Percentiles rank a stretch among this genome's conserved stretches.
Conservation (phyloP, 495 filamentous ascomycete genomes). For the Podospora anserina region DNA sequence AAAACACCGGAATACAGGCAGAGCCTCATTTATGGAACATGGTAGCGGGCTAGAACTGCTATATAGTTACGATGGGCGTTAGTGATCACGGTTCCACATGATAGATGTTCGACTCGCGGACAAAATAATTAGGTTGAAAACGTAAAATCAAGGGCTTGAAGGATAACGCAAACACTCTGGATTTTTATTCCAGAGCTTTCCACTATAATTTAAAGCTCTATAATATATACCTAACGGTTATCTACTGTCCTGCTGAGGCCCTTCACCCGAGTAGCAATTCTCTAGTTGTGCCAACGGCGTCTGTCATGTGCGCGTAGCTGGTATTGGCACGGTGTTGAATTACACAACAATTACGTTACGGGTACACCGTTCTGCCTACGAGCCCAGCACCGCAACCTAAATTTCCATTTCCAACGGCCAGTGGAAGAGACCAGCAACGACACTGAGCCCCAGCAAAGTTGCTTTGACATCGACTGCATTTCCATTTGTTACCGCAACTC, state of each 20-base stretch:
- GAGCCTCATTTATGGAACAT: background rate
- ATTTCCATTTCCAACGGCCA: background rate
- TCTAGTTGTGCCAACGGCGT: too few species aligned
- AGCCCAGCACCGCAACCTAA: too few species aligned
- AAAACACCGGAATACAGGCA: background rate
- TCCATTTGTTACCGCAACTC: background rate
- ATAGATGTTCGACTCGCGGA: background rate
- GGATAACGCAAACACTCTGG: too few species aligned
- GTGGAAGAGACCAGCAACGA: conserved; percentile 6
- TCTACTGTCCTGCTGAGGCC: too few species aligned
- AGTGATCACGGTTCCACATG: background rate
- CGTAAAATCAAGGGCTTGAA: too few species aligned
- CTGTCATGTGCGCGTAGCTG: background rate
- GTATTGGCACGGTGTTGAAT: conserved; percentile 14
- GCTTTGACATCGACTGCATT: background rate
- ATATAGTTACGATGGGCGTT: background rate
- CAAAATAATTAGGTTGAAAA: too few species aligned
- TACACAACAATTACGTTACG: conserved; percentile 1
- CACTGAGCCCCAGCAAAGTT: background rate
- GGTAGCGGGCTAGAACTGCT: background rate
- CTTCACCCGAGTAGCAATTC: too few species aligned
- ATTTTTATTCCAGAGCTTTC: too few species aligned
- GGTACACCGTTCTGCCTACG: background rate
- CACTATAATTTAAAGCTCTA: too few species aligned
- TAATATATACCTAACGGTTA: too few species aligned